Conservation (phyloP, 805 yeast species). For the Lipomyces mesembrius region DNA sequence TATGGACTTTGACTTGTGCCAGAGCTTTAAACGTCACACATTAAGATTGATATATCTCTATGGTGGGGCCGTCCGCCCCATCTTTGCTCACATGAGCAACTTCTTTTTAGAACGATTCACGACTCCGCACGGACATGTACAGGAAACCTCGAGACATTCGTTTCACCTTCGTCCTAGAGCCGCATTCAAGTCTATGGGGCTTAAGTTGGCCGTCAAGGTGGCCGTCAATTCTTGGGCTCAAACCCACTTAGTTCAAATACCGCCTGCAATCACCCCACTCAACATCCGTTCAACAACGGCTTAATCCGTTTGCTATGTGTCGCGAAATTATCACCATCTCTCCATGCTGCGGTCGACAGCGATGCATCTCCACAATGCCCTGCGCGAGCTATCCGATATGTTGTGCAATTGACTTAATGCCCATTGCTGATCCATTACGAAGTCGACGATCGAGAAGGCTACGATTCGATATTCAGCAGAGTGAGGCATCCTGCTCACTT, state of each 20-base stretch:
- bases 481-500: not conserved
- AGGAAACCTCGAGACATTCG: not conserved
- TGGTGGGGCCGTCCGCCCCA: not conserved
- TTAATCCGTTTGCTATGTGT: slow-evolving; percentile 12
- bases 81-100: not conserved
- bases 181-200: slow-evolving; percentile 1
- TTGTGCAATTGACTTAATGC: slow-evolving; percentile 15
- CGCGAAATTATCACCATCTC: slow-evolving; percentile 15
- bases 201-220: not conserved
- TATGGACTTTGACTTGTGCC: not conserved
- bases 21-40: not conserved
- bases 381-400: slow-evolving; percentile 24
- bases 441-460: not conserved
- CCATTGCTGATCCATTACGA: not conserved
- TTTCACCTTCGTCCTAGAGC: not conserved
- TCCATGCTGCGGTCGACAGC: slow-evolving; percentile 11
- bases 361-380: slow-evolving; percentile 18
- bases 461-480: not conserved
- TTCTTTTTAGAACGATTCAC: not conserved
- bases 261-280: not conserved
- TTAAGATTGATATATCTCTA: too few relatives aligned
- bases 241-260: not conserved
- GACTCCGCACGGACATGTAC: not conserved
- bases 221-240: not conserved
- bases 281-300: not conserved